Evolutionary conservation across 2,329 filamentous ascomycete genomes (phyloP), one percentile per base, ranked within the genome.

Genomic region (Talaromyces albobiverticillius): DNA sequence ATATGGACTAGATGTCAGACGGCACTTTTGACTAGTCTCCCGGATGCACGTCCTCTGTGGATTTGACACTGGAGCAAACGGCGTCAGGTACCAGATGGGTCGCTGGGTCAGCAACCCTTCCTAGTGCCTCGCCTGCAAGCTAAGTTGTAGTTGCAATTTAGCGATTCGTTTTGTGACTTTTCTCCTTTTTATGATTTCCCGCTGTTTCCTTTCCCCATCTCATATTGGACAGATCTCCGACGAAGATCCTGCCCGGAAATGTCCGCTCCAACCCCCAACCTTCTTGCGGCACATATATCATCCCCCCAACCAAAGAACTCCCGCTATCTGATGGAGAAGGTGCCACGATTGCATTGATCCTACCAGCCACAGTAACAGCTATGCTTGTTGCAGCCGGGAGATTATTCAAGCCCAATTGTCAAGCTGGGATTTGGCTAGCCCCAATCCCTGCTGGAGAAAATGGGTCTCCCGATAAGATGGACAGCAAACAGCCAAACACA

Each of bases 1-100:
- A 16, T 14, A 20, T 18, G 31, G 13, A 38, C 36, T 38, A 51
- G 26, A 32, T 34, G 38, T 14, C 26, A 46, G 42, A 38, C 50
- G 50, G 50, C 50, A 46, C 41, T 52, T 52, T 46, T n/a, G 50
- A 42, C 41, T 52, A 52, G 50, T 34, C 34, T 46, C 41, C 50
- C 50, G 42, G 31, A 52, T 31, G 50, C 50, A 52, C 42, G 50
- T 52, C 41, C 50, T 45, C 32, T 45, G 41, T 29, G 26, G 29
- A 52, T 36, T 11, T 51, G 26, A 29, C 23, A 42, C 31, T 45
- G 41, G 42, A 52, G 31, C 49, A 51, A 43, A 46, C 41, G 29
- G 23, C 20, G 40, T 40, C 49, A 52, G 50, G 50, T 52, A 52
- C 50, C 29, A 41, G 38, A 42, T 32, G 22, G 36, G 41, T 31